Conservation (phyloP, 2,329 filamentous ascomycete species). For the Penicillium sp. region DNA sequence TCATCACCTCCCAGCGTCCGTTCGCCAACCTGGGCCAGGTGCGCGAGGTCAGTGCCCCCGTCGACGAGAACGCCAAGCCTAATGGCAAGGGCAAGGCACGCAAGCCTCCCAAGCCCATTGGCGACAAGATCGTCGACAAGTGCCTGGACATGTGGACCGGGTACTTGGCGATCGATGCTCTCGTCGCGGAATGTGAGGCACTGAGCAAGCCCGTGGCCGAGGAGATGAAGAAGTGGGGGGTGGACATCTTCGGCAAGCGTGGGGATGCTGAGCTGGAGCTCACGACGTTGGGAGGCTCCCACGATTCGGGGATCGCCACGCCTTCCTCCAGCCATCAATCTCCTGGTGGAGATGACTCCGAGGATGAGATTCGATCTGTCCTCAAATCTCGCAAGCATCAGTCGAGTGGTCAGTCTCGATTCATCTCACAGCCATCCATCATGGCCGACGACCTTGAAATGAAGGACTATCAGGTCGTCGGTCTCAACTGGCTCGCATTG, state of each 20-base stretch:
- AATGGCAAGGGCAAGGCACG: conserved; percentile 54
- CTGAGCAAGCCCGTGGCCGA: conserved; percentile 67
- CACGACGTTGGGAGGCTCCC: conserved; percentile 53
- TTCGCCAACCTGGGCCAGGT: conserved; percentile 69
- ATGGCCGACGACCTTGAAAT: conserved; percentile 77
- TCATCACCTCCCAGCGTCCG: conserved; percentile 72
- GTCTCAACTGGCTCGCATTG: conserved; percentile 89
- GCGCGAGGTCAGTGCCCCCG: conserved; percentile 60
- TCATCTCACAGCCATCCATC: conserved; percentile 69
- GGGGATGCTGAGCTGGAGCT: conserved; percentile 63
- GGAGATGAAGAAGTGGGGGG: conserved; percentile 68
- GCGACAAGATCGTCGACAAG: conserved; percentile 67
- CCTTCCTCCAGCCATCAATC: conserved; percentile 49
- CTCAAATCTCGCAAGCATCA: conserved; percentile 35
- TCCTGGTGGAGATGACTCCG: conserved; percentile 42
- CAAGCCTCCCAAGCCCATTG: conserved; percentile 57
- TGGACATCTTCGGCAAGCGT: conserved; percentile 64
- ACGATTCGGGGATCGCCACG: conserved; percentile 70
- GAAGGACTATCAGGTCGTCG: conserved; percentile 93
- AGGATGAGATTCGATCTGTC: conserved; percentile 48
- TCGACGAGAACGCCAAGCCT: conserved; percentile 39
- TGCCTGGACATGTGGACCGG: conserved; percentile 73
- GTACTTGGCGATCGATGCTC: conserved; percentile 78
- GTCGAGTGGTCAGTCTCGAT: conserved; percentile 30
- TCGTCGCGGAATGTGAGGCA: conserved; percentile 74